Conservation (phyloP, 1,284 basidiomycete genomes). For the Ustilago cynodontis region DNA sequence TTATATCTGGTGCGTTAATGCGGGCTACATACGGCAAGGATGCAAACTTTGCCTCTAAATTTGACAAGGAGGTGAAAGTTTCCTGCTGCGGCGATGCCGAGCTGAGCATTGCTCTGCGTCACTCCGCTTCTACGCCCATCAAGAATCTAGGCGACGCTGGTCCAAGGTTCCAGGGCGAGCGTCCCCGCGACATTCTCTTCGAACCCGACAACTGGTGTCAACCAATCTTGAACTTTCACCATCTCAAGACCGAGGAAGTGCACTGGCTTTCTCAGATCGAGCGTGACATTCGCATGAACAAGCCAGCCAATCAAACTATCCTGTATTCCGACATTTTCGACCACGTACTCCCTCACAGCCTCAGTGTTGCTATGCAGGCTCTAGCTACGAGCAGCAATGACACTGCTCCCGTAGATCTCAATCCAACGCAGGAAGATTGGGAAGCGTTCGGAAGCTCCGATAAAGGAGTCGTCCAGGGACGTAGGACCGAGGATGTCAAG, state of each 20-base stretch:
- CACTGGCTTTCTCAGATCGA: slow-evolving; percentile 12
- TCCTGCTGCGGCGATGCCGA: slow-evolving; percentile 49
- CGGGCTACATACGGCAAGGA: slow-evolving; percentile 30
- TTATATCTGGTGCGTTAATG: slow-evolving; percentile 44
- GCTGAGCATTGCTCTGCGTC: slow-evolving; percentile 33
- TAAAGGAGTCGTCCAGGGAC: slow-evolving; percentile 4
- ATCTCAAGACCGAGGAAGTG: slow-evolving; percentile 25
- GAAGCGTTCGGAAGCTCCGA: slow-evolving; percentile 24
- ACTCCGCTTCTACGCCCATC: slow-evolving; percentile 15
- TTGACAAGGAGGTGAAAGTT: slow-evolving; percentile 18
- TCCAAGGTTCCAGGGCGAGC: slow-evolving; percentile 20
- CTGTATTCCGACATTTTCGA: slow-evolving; percentile 34
- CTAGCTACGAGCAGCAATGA: neutral
- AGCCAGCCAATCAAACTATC: slow-evolving; percentile 10
- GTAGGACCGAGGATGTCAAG: neutral
- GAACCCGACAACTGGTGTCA: slow-evolving; percentile 30
- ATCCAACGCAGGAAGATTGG: slow-evolving; percentile 23
- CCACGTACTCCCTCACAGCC: slow-evolving; percentile 13
- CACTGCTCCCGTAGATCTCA: slow-evolving; percentile 8
- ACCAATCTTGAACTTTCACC: slow-evolving; percentile 37
- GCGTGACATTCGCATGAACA: slow-evolving; percentile 5
- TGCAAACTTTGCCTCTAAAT: slow-evolving; percentile 18
- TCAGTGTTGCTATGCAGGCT: slow-evolving; percentile 1
- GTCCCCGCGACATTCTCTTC: slow-evolving; percentile 28
- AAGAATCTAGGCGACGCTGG: slow-evolving; percentile 18